Base-by-base conservation (phyloP, 805 yeast genomes). In the Candida takata region DNA sequence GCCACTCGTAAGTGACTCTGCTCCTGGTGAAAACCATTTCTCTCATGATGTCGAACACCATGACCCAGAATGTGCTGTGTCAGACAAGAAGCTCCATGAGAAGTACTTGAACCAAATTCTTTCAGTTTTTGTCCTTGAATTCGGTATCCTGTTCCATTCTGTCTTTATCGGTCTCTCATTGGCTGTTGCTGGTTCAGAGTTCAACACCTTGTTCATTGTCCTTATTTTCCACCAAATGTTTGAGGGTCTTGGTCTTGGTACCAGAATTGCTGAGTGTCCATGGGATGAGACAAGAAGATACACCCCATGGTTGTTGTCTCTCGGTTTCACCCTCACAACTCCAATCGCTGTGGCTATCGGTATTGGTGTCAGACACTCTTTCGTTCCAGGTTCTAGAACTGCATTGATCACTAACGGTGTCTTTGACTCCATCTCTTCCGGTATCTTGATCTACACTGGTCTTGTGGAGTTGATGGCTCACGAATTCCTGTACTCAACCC, bases 211-310 rank as follows among this genome's bases (percentile, higher is more conserved):
- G 33, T 84, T 80, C 57, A 70, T 80, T 43, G 95, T 72, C n/a
- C 44, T 71, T 29, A 72, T 78, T 5, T 77, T 75, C 67, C 87
- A 85, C 55, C 95, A 84, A 59, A 67, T 78, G 65, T 84, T 84
- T 52, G 95, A 84, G 61, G 95, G 95, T 33, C 66, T 85, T 33
- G 95, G 95, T 40, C 64, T 85, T 45, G 95, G 95, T 17, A 71
- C 90, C 8, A 73, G 95, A 57, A 66, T 82, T 25, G 81, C 86
- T 2, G 68, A 67, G 21, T 65, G 74, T 1, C 49, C 61, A 21
- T 54, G 58, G 58, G 54, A 58, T 24, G 34, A 48, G 7, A 25
- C 42, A 14, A 63, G 57, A 47, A 62, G 66, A 43, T 61, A 51
- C 45, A 70, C 79, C 1, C 85, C 85, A 13, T 74, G 79, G 74